Evolutionary conservation across 78 protist genomes (phyloP).

Genomic region (Pelomyxa schiedti): DNA sequence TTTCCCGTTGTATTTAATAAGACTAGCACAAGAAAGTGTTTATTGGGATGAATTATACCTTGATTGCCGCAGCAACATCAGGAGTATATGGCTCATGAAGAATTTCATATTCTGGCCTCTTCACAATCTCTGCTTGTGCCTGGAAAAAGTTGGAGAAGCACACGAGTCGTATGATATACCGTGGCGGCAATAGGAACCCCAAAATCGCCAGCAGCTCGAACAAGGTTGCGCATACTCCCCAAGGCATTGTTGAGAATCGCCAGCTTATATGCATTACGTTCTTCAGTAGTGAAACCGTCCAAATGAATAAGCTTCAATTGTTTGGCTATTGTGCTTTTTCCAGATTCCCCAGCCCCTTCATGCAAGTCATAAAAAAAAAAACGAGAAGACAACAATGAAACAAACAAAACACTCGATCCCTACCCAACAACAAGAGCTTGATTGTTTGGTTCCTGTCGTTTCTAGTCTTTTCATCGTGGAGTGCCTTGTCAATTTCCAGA

Average conservation of each 20-base stretch:
- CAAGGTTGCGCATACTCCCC: conserved; percentile 41
- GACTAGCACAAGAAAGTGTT: conserved; percentile 10
- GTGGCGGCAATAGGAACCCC: conserved; percentile 35
- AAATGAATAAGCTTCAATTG: conserved; percentile 71
- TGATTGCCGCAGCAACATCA: conserved; percentile 23
- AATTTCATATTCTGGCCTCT: conserved; percentile 30
- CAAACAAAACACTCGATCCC: no score
- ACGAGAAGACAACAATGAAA: no score
- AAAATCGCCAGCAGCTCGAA: conserved; percentile 40
- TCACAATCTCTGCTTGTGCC: conserved; percentile 37
- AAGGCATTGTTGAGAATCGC: conserved; percentile 41
- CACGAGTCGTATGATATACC: conserved; percentile 4
- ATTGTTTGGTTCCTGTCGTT: conserved; percentile 43
- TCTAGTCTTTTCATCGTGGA: conserved; percentile 23
- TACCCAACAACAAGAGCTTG: conserved; percentile 35
- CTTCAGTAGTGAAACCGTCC: conserved; percentile 60
- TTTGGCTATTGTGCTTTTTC: conserved; percentile 73
- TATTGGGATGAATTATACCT: not conserved
- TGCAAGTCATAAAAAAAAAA: no score
- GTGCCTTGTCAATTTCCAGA: conserved; percentile 26
- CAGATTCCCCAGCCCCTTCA: conserved; percentile 76
- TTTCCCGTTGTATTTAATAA: no score
- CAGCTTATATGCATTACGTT: conserved; percentile 25
- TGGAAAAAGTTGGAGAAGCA: not conserved
- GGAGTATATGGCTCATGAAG: conserved; percentile 29